Conservation (phyloP, 192 early-diverging fungal species). For the Entomortierella parvispora region DNA sequence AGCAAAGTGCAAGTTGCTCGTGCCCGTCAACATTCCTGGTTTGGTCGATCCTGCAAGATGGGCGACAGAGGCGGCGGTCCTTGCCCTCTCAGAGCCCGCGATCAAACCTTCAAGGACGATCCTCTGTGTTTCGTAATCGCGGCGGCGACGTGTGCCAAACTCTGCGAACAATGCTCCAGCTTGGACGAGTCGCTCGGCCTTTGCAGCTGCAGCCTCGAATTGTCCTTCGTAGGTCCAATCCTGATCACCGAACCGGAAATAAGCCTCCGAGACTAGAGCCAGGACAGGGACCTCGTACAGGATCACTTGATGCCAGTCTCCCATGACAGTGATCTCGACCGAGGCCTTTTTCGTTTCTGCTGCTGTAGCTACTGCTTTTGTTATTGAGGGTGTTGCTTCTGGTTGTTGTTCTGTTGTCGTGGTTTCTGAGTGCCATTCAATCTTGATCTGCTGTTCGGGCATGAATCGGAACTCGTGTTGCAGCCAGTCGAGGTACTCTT, state of each 20-base stretch:
- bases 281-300: slow-evolving; percentile 81
- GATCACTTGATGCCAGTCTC: slow-evolving; percentile 76
- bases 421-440: slow-evolving; percentile 12
- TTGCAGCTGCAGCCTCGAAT: slow-evolving; percentile 57
- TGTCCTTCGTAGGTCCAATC: slow-evolving; percentile 77
- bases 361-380: slow-evolving; percentile 22
- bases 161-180: slow-evolving; percentile 78
- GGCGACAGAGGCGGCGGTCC: neutral
- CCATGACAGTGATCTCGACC: slow-evolving; percentile 62
- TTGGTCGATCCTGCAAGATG: slow-evolving; percentile 12
- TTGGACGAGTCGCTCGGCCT: slow-evolving; percentile 59
- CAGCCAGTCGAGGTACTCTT: slow-evolving; percentile 69
- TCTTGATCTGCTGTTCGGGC: slow-evolving; percentile 58
- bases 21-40: slow-evolving; percentile 59
- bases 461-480: slow-evolving; percentile 63
- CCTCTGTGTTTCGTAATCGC: slow-evolving; percentile 73
- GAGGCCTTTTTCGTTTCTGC: neutral
- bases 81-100: slow-evolving; percentile 15
- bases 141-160: slow-evolving; percentile 80
- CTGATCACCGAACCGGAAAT: slow-evolving; percentile 72
- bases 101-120: slow-evolving; percentile 65
- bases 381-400: slow-evolving; percentile 14
- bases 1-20: slow-evolving; percentile 80
- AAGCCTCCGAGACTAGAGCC: slow-evolving; percentile 75
- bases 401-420: neutral